Base-by-base conservation (phyloP, 129 eudicot genomes). In the Lonicera japonica region DNA sequence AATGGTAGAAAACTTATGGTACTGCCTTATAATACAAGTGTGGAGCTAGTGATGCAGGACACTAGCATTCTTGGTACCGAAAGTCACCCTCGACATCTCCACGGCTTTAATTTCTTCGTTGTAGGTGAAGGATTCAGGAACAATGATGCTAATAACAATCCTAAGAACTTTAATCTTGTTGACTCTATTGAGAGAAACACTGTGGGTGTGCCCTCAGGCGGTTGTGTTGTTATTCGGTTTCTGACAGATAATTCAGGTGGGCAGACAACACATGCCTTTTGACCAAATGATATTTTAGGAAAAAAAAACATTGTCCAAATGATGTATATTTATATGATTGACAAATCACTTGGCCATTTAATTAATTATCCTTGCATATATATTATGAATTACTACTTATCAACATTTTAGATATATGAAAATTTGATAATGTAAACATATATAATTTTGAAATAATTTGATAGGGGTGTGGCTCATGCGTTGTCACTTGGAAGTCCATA, bases 181-280 rank as follows among this genome's bases (percentile, higher is more conserved):
- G 85, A 82, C 47, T 85, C 88, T n/a, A 41, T 79, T 21, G 79
- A 79, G 54, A 68, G 88, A 21, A 82, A 82, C 69, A 83, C 90
- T 12, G 63, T 83, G 21, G 90, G 86, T 14, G 90, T 83, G 39
- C 86, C 90, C 11, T 52, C 86, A 0, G 86, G 83, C 25, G 86
- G 86, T 9, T 81, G 83, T 83, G 86, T 73, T 61, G 83, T 82
- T 1, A 65, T 81, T 12, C 68, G 83, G 46, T 81, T 81, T 25
- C 60, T 60, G 21, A 80, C 82, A 5, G 86, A 81, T 45, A 81
- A 81, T 54, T 79, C 86, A 65, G 86, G 81, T 75, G 8, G 0
- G 67, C 54, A 7, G 12, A 12, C 5, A 3, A n/a, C 10, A 4
- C 10, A 5, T 4, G 5, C 5, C 5, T 38, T n/a, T 38, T 38